Evolutionary conservation across 1,284 basidiomycete genomes (phyloP), one percentile per base, ranked within the genome.

Genomic region (Ganoderma boninense): DNA sequence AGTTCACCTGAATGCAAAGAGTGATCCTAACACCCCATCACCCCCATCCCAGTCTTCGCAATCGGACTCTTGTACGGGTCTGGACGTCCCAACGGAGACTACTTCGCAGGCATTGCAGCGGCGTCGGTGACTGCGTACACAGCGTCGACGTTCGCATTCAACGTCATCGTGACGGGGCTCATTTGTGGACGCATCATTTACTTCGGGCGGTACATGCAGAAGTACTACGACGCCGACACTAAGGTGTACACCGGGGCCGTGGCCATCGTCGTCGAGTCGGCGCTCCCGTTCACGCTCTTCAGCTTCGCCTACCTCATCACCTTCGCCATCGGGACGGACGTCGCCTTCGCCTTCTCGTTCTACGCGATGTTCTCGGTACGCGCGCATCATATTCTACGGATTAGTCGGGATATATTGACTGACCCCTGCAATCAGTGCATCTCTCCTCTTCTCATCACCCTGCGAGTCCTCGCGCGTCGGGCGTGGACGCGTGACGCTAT

Each of bases 381-480:
- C 59, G 4, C 26, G 26, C 26, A 29, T 29, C 40, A n/a, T 13
- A 23, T n/a, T 38, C 20, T 49, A 38, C 23, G 0, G 6, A 13
- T 42, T 35, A 26, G 1, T 29, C 4, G 14, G 49, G 11, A 26
- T 54, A 4, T n/a, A 4, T n/a, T 14, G 18, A 38, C 44, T 57
- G 3, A 32, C 16, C 23, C 38, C n/a, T 16, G 11, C 4, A 7
- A 18, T 1, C 67, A 82, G 80, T 76, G 71, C 40, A 70, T 82
- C 1, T 78, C 80, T 0, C 81, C 80, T 1, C 77, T 80, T 52
- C 74, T 81, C 23, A 81, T 82, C 65, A 79, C 79, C n/a, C 71
- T 79, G 8, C 78, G 81, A 1, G 75, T 81, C 5, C 76, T 80
- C 5, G 77, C 78, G 69, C 78, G 80, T 18, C 64, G 69, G 4